phyloP scores from a whole-genome alignment of 306 rosid species.

The Ammopiptanthus mongolicus region DNA sequence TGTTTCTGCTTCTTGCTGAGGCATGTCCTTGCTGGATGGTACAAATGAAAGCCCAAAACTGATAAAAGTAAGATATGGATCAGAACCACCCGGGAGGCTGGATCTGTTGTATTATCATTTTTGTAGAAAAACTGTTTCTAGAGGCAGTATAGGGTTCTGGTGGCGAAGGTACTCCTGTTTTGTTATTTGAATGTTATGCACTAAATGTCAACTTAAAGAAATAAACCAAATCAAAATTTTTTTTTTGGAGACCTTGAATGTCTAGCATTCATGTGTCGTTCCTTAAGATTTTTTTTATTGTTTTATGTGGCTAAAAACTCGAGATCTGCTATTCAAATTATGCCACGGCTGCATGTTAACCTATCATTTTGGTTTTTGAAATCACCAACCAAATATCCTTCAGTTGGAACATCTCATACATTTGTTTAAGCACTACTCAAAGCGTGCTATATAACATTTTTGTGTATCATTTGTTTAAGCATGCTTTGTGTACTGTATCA shows the following conservation, averaged over 20 bases:
- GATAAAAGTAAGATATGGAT: background rate
- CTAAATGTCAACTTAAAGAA: background rate
- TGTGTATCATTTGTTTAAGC: too few species aligned
- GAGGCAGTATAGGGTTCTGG: slow-evolving; percentile 9
- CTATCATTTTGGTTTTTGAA: background rate
- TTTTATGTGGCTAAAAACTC: background rate
- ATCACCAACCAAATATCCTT: background rate
- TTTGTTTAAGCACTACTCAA: background rate
- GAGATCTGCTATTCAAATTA: background rate
- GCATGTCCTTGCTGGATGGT: slow-evolving; percentile 92
- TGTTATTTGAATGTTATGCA: background rate
- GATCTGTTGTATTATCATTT: slow-evolving; percentile 33
- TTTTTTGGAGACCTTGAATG: background rate
- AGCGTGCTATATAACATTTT: too few species aligned
- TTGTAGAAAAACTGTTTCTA: slow-evolving; percentile 22
- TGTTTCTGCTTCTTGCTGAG: slow-evolving; percentile 82
- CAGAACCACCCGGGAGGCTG: background rate
- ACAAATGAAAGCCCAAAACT: slow-evolving; percentile 51
- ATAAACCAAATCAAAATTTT: background rate
- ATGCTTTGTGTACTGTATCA: background rate
- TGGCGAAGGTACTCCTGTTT: background rate
- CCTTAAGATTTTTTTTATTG: background rate
- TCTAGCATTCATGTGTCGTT: background rate
- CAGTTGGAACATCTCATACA: background rate
- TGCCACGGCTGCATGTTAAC: background rate